These are phyloP conservation scores for Mallotus repandus DNA, from an alignment of 441 rosid genomes.

Conservation along the genomic window DNA sequence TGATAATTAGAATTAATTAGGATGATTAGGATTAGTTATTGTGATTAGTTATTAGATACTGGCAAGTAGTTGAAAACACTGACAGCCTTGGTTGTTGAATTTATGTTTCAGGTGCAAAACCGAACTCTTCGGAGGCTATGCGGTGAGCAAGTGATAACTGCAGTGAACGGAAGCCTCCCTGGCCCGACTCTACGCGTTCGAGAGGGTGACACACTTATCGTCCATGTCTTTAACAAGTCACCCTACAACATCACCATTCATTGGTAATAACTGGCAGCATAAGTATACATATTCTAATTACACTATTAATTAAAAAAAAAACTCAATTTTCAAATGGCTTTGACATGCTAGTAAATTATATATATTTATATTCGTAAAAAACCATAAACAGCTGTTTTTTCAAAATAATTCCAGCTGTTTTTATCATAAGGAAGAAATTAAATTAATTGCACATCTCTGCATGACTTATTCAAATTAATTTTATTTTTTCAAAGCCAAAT, in stretches of 20 bases:
- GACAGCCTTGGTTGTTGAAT: neutral
- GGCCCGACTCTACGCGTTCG: constrained; percentile 61
- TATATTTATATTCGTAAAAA: no score
- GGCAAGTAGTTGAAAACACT: no score
- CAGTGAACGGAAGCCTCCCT: constrained; percentile 72
- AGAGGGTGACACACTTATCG: constrained; percentile 75
- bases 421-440: neutral
- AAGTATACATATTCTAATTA: no score
- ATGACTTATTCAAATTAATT: neutral
- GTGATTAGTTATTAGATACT: no score
- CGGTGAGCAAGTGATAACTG: constrained; percentile 56
- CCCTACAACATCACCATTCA: constrained; percentile 85
- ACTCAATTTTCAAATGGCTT: neutral
- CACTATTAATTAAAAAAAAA: no score
- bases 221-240: constrained; percentile 71
- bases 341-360: neutral
- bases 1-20: no score
- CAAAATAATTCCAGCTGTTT: neutral
- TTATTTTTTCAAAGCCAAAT: no score
- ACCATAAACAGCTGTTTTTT: no score
- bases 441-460: neutral
- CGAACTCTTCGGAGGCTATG: constrained; percentile 55
- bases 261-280: constrained; percentile 45
- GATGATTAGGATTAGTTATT: no score
- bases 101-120: constrained; percentile 60